Conservation (phyloP, 768 basidiomycete genomes). For the Lactarius sanguifluus region DNA sequence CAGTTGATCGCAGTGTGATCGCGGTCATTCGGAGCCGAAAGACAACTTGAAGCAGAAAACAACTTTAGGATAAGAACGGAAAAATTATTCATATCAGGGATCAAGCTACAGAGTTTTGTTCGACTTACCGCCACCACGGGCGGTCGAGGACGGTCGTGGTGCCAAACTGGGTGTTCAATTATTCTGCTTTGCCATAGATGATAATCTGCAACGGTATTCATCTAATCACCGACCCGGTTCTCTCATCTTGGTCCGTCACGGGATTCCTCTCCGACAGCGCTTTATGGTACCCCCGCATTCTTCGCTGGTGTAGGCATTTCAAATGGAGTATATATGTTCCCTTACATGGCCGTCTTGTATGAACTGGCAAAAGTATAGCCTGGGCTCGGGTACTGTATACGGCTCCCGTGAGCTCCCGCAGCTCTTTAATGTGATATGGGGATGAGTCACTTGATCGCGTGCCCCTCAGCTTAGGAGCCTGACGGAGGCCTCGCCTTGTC, state of each 20-base stretch:
- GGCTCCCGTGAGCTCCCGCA: neutral
- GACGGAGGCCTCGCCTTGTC: neutral
- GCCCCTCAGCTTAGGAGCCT: neutral
- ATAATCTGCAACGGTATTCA: neutral
- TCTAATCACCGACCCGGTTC: neutral
- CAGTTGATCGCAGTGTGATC: no score
- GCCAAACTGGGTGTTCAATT: neutral
- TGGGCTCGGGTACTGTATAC: neutral
- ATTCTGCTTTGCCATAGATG: no score
- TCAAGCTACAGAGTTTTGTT: neutral
- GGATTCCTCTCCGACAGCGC: neutral
- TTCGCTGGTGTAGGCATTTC: neutral
- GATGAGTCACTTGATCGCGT: neutral
- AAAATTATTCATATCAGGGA: neutral
- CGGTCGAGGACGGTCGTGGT: neutral
- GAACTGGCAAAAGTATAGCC: neutral
- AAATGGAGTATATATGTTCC: neutral
- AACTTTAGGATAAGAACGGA: neutral
- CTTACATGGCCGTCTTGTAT: no score
- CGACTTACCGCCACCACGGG: neutral
- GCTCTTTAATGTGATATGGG: neutral
- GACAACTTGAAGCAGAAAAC: neutral
- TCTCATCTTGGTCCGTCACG: neutral
- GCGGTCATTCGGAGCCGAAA: neutral
- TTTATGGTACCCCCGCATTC: neutral